Conservation (phyloP, 371 early-diverging fungal genomes). For the Cokeromyces recurvatus region DNA sequence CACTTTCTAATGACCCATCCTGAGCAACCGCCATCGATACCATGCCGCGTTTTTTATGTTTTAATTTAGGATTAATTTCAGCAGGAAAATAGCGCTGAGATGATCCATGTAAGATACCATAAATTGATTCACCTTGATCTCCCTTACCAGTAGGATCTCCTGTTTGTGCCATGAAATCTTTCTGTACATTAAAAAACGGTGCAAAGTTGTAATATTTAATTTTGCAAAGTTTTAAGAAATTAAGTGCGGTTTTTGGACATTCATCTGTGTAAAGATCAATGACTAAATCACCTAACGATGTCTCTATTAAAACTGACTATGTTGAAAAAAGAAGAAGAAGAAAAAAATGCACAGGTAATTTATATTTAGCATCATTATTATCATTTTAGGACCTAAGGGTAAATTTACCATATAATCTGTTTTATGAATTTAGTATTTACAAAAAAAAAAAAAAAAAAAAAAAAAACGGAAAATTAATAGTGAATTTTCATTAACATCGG, state of each 20-base stretch:
- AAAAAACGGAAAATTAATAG: too few species aligned
- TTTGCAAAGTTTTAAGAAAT: conserved; percentile 94
- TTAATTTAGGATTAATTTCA: conserved; percentile 82
- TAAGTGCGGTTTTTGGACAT: conserved; percentile 73
- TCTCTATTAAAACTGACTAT: conserved; percentile 80
- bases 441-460: too few species aligned
- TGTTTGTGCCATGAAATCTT: conserved; percentile 83
- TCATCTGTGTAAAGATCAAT: conserved; percentile 83
- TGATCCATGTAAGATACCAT: conserved; percentile 53
- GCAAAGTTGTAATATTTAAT: conserved; percentile 91
- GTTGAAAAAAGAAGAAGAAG: too few species aligned
- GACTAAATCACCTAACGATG: conserved; percentile 91
- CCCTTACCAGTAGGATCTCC: conserved; percentile 87
- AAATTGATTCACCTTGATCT: conserved; percentile 78
- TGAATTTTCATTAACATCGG: too few species aligned
- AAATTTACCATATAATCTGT: too few species aligned
- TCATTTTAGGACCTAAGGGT: too few species aligned
- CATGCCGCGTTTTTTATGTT: conserved; percentile 77
- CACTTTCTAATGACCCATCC: conserved; percentile 33
- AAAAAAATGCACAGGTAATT: too few species aligned
- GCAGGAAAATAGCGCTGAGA: conserved; percentile 69
- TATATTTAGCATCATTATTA: too few species aligned
- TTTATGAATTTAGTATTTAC: too few species aligned
- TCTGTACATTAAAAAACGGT: conserved; percentile 83
- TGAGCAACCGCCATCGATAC: conserved; percentile 82